Conservation (phyloP, 108 stramenopile genomes). For the Mediolabrus comicus region DNA sequence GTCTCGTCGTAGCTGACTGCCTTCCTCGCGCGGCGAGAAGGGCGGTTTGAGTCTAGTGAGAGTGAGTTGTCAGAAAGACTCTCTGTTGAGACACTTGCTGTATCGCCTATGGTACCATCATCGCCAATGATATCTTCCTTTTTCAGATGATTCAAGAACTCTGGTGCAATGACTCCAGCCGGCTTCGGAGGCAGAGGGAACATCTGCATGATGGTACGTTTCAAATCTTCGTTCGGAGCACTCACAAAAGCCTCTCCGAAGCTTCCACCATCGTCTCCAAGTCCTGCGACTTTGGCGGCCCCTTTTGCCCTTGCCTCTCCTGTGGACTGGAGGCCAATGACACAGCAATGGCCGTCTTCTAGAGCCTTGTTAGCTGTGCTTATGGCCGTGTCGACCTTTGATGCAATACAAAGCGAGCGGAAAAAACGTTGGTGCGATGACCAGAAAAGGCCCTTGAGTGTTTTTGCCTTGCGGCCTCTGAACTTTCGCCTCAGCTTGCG, state of each 20-base stretch:
- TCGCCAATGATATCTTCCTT: constrained; percentile 11
- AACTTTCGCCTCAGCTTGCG: constrained; percentile 29
- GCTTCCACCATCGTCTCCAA: constrained; percentile 14
- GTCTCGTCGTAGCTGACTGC: constrained; percentile 3
- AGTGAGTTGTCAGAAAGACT: background rate
- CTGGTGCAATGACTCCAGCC: constrained; percentile 29
- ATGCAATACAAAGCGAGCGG: constrained; percentile 48
- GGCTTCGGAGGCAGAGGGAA: constrained; percentile 37
- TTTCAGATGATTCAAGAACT: constrained; percentile 26
- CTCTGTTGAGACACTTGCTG: background rate
- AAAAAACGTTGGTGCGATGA: constrained; percentile 63
- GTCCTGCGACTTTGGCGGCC: constrained; percentile 37
- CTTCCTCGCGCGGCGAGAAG: background rate
- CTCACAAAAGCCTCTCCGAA: constrained; percentile 11
- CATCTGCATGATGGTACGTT: background rate
- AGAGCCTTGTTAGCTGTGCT: constrained; percentile 37
- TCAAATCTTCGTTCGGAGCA: constrained; percentile 13
- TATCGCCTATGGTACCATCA: background rate
- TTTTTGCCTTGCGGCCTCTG: constrained; percentile 1
- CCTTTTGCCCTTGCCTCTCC: constrained; percentile 45
- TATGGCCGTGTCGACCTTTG: constrained; percentile 48
- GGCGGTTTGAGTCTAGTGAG: background rate
- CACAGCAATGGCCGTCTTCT: constrained; percentile 37
- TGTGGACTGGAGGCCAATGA: constrained; percentile 63
- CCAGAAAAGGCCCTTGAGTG: constrained; percentile 51